phyloP scores from a whole-genome alignment of 495 filamentous ascomycete species.

The Opeltia flavorubescens region DNA sequence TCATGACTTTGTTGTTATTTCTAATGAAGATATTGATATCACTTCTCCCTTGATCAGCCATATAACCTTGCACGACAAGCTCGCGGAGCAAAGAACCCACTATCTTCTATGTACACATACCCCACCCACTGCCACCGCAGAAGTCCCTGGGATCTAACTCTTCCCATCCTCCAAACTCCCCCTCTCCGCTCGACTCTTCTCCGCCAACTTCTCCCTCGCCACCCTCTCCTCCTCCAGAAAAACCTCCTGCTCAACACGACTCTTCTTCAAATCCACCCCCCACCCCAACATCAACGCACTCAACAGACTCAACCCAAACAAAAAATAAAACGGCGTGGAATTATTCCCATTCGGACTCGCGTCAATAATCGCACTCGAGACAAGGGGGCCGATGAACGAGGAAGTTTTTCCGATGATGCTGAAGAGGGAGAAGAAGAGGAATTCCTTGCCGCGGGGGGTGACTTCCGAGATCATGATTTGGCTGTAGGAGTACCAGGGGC shows the following conservation, averaged over 20 bases:
- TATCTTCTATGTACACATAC: no score
- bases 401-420: slow-evolving; percentile 52
- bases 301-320: slow-evolving; percentile 41
- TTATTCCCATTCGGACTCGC: slow-evolving; percentile 37
- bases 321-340: slow-evolving; percentile 49
- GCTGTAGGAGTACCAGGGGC: slow-evolving; percentile 55
- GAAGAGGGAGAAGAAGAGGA: slow-evolving; percentile 54
- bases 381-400: slow-evolving; percentile 48
- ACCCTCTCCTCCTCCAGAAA: slow-evolving; percentile 33
- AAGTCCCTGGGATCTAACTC: no score
- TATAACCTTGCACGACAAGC: no score
- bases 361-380: slow-evolving; percentile 54
- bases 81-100: no score
- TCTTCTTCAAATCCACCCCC: slow-evolving; percentile 45
- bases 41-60: no score
- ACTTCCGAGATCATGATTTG: slow-evolving; percentile 58
- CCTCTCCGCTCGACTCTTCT: no score
- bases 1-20: no score
- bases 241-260: slow-evolving; percentile 38
- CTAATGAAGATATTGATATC: no score
- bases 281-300: slow-evolving; percentile 36
- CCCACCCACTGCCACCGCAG: no score
- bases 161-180: slow-evolving; percentile 5
- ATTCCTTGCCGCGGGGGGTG: slow-evolving; percentile 48
- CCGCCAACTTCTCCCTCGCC: slow-evolving; percentile 8